These are phyloP conservation scores for Entoloma clypeatum DNA, from an alignment of 1,284 basidiomycete species.

Conservation along the genomic window DNA sequence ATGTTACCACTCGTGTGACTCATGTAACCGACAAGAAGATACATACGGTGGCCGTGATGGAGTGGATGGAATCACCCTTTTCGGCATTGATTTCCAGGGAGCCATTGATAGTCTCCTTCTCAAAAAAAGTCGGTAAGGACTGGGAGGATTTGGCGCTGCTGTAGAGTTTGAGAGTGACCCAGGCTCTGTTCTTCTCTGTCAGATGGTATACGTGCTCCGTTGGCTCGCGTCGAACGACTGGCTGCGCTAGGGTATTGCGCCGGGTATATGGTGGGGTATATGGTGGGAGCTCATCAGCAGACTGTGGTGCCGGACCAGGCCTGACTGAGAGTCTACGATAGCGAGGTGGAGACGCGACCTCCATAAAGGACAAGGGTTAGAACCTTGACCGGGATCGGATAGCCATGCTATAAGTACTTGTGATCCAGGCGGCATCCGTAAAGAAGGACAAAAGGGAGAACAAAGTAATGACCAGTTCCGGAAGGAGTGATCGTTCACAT, in stretches of 20 bases:
- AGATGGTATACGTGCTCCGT: slow-evolving; percentile 43
- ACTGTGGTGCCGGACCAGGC: slow-evolving; percentile 43
- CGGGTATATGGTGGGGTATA: slow-evolving; percentile 48
- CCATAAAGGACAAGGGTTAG: slow-evolving; percentile 31
- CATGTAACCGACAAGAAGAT: slow-evolving; percentile 4
- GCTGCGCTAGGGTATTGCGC: slow-evolving; percentile 39
- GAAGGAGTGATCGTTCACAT: no score
- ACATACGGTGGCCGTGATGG: slow-evolving; percentile 38
- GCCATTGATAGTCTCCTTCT: slow-evolving; percentile 46
- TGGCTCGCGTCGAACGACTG: slow-evolving; percentile 36
- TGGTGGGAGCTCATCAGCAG: slow-evolving; percentile 41
- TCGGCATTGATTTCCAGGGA: slow-evolving; percentile 41
- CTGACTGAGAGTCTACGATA: slow-evolving; percentile 41
- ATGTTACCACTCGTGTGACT: neutral
- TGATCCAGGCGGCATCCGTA: neutral
- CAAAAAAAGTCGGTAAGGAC: slow-evolving; percentile 44
- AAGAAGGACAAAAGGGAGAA: slow-evolving; percentile 21
- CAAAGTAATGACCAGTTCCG: slow-evolving; percentile 27
- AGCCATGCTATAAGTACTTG: slow-evolving; percentile 20
- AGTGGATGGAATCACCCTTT: slow-evolving; percentile 45
- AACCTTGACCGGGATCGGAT: slow-evolving; percentile 4
- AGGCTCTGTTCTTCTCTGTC: slow-evolving; percentile 36
- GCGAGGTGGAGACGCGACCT: slow-evolving; percentile 41
- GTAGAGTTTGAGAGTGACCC: slow-evolving; percentile 39
- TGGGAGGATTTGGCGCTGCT: slow-evolving; percentile 46